Evolutionary conservation across 2,329 filamentous ascomycete genomes (phyloP).

Genomic region (Botrytis aclada): DNA sequence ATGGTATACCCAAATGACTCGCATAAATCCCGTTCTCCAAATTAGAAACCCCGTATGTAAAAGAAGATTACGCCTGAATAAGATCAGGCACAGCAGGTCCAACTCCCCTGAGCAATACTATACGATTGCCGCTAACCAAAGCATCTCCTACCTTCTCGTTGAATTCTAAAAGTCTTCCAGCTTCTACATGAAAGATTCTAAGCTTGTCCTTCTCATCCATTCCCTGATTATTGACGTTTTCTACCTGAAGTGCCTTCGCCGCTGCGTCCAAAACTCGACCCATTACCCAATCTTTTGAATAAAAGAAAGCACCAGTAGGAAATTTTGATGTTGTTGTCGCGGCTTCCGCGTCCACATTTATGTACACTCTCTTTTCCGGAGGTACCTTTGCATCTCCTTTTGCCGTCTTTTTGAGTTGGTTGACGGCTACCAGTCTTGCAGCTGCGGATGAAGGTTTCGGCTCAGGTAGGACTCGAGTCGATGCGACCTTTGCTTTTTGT

Average conservation of each 20-base stretch:
- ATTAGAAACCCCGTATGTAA: conserved; percentile 4
- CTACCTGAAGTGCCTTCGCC: conserved; percentile 71
- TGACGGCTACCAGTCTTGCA: conserved; percentile 65
- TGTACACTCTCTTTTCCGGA: conserved; percentile 79
- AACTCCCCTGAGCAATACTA: conserved; percentile 83
- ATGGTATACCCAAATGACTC: conserved; percentile 18
- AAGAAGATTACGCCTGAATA: conserved; percentile 47
- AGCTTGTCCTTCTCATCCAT: conserved; percentile 75
- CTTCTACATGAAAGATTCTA: conserved; percentile 89
- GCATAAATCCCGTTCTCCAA: not conserved
- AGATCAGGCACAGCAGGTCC: conserved; percentile 71
- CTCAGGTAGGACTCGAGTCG: conserved; percentile 54
- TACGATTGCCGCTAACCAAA: conserved; percentile 79
- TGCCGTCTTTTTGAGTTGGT: conserved; percentile 77
- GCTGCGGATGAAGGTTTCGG: conserved; percentile 61
- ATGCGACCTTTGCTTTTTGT: conserved; percentile 56
- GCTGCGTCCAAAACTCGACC: conserved; percentile 78
- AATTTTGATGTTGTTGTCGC: conserved; percentile 81
- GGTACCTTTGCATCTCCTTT: conserved; percentile 86
- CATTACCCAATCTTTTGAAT: conserved; percentile 82
- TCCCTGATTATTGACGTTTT: conserved; percentile 79
- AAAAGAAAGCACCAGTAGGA: conserved; percentile 78
- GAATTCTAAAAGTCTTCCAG: conserved; percentile 81
- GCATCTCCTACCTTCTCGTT: conserved; percentile 75
- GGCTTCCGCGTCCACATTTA: conserved; percentile 86